Evolutionary conservation across 208 protist species (phyloP).

Genomic region (Plasmodiophora brassicae): DNA sequence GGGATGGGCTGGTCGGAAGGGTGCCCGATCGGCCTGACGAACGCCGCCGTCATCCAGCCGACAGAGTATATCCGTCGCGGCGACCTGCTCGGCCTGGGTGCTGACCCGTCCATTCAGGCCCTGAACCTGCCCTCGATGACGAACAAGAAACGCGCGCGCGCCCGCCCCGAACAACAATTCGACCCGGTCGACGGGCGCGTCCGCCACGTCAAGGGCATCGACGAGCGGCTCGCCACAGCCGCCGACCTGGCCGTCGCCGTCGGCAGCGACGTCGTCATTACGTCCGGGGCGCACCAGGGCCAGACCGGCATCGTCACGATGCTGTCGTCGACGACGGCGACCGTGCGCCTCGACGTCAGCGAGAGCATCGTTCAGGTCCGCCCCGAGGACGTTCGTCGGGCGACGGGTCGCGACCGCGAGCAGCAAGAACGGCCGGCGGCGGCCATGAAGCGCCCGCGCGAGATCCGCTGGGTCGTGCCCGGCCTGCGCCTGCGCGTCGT

Average conservation of each 20-base stretch:
- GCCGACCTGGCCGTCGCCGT: neutral
- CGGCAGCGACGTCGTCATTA: neutral
- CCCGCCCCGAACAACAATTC: neutral
- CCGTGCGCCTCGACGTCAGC: neutral
- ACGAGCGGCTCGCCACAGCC: neutral
- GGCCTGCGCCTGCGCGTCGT: neutral
- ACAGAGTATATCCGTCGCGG: neutral
- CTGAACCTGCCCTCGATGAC: constrained; percentile 17
- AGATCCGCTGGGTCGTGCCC: neutral
- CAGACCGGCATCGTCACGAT: neutral
- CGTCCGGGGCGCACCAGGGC: neutral
- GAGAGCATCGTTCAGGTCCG: neutral
- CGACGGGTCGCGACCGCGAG: neutral
- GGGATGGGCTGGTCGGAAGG: constrained; percentile 1
- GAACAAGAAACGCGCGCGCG: neutral
- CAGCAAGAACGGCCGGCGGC: neutral
- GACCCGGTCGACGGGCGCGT: neutral
- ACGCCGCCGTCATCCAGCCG: neutral
- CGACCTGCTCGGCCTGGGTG: neutral
- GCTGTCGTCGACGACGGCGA: neutral
- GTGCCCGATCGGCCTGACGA: neutral
- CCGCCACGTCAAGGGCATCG: neutral
- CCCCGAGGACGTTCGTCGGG: neutral
- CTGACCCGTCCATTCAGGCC: neutral
- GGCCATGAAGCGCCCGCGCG: neutral